phyloP scores from a whole-genome alignment of 179 eudicot genomes.

The Spergularia azorica region DNA sequence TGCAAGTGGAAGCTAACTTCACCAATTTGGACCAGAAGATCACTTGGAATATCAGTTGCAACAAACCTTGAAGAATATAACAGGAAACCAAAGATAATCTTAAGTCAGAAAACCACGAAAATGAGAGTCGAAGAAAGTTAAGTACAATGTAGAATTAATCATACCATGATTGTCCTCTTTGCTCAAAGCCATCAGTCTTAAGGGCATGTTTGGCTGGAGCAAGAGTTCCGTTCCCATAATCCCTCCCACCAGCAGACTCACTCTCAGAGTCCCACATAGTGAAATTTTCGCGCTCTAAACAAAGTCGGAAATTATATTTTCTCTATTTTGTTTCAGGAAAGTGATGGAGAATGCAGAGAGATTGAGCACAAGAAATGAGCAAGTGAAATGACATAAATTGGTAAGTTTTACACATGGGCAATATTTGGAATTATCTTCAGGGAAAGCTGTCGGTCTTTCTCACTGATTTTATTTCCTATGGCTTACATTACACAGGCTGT shows the following conservation, averaged over 20 bases:
- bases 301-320: background rate
- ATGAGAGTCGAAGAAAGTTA: background rate
- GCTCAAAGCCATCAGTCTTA: slow-evolving; percentile 85
- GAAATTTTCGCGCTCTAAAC: slow-evolving; percentile 14
- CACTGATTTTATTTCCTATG: background rate
- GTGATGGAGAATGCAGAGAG: slow-evolving; percentile 16
- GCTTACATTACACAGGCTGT: slow-evolving; percentile 26
- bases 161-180: slow-evolving; percentile 95
- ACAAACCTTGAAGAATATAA: slow-evolving; percentile 58
- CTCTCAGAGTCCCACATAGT: slow-evolving; percentile 94
- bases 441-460: slow-evolving; percentile 13
- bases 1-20: slow-evolving; percentile 85
- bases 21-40: slow-evolving; percentile 73
- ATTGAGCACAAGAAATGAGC: slow-evolving; percentile 18
- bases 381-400: slow-evolving; percentile 24
- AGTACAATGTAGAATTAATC: background rate
- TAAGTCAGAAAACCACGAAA: slow-evolving; percentile 4
- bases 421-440: slow-evolving; percentile 32
- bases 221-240: slow-evolving; percentile 64
- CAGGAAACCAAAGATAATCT: background rate
- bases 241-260: slow-evolving; percentile 66
- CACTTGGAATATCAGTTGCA: slow-evolving; percentile 92
- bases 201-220: slow-evolving; percentile 63
- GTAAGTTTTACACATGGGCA: slow-evolving; percentile 38
- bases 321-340: slow-evolving; percentile 2